phyloP scores from a whole-genome alignment of 176 grass and related monocot genomes.

The Rhynchospora pubera region DNA sequence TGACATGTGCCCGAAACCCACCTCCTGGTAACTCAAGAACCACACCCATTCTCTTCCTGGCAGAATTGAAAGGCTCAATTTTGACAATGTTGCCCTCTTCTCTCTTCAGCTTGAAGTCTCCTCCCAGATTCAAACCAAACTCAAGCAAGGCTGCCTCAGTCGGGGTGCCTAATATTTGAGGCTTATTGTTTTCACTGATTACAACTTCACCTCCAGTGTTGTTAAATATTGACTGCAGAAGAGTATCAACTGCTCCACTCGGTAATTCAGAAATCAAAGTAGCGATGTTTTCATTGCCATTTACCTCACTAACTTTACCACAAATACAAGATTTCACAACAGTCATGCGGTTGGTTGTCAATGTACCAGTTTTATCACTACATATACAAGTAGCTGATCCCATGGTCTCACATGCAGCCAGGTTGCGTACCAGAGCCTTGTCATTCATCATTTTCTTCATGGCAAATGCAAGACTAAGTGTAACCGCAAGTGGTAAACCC shows the following conservation, averaged over 20 bases:
- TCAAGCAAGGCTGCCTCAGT: conserved; percentile 88
- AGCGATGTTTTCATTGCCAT: conserved; percentile 34
- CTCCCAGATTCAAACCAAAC: conserved; percentile 83
- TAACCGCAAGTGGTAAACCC: conserved; percentile 92
- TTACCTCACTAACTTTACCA: conserved; percentile 53
- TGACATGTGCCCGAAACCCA: conserved; percentile 57
- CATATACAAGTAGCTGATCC: conserved; percentile 93
- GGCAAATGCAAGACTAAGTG: conserved; percentile 88
- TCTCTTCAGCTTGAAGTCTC: conserved; percentile 65
- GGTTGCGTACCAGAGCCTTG: conserved; percentile 78
- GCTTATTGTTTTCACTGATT: conserved; percentile 47
- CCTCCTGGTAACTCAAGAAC: conserved; percentile 67
- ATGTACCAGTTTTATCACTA: conserved; percentile 92
- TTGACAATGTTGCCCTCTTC: conserved; percentile 63
- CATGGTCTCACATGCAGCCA: conserved; percentile 98
- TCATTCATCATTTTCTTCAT: conserved; percentile 99
- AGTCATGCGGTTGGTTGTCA: conserved; percentile 96
- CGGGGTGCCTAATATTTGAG: conserved; percentile 78
- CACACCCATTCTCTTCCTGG: conserved; percentile 91
- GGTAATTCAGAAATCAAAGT: conserved; percentile 64
- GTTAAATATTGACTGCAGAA: conserved; percentile 88
- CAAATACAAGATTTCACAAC: conserved; percentile 90
- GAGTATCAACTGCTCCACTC: conserved; percentile 43
- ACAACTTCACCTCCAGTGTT: conserved; percentile 96
- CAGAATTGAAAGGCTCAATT: conserved; percentile 96